Evolutionary conservation across 345 rosid species (phyloP).

Genomic region (Rubroshorea leprosula): DNA sequence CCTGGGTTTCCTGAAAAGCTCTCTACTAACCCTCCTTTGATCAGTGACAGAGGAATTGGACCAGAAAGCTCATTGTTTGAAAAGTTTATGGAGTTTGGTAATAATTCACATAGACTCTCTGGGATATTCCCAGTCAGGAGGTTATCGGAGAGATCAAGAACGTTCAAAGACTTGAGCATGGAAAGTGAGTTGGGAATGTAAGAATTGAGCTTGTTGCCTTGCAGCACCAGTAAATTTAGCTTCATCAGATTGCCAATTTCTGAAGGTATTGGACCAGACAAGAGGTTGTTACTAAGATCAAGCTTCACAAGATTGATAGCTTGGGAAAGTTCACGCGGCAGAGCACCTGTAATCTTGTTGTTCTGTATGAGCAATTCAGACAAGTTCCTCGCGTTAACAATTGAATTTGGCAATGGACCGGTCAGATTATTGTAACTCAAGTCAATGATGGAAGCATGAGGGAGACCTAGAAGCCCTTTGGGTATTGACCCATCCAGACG

Average conservation of each 20-base stretch:
- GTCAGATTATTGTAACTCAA: conserved; percentile 57
- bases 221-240: conserved; percentile 66
- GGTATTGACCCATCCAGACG: conserved; percentile 58
- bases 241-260: conserved; percentile 62
- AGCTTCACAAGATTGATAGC: conserved; percentile 77
- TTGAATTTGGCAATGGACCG: conserved; percentile 51
- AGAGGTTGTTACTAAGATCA: conserved; percentile 70
- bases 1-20: conserved; percentile 83
- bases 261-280: conserved; percentile 74
- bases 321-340: conserved; percentile 61
- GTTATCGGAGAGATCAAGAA: conserved; percentile 82
- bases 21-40: conserved; percentile 63
- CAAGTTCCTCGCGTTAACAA: conserved; percentile 61
- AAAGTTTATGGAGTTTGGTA: conserved; percentile 72
- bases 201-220: conserved; percentile 58
- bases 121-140: conserved; percentile 70
- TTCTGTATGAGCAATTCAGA: conserved; percentile 77
- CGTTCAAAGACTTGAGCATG: conserved; percentile 60
- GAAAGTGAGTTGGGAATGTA: conserved; percentile 69
- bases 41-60: conserved; percentile 66
- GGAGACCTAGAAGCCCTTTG: conserved; percentile 56
- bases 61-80: conserved; percentile 79
- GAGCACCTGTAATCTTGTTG: conserved; percentile 58
- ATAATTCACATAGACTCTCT: conserved; percentile 46
- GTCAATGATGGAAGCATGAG: conserved; percentile 84